Conservation (phyloP, 1,284 basidiomycete genomes). For the Irpex rosettiformis region DNA sequence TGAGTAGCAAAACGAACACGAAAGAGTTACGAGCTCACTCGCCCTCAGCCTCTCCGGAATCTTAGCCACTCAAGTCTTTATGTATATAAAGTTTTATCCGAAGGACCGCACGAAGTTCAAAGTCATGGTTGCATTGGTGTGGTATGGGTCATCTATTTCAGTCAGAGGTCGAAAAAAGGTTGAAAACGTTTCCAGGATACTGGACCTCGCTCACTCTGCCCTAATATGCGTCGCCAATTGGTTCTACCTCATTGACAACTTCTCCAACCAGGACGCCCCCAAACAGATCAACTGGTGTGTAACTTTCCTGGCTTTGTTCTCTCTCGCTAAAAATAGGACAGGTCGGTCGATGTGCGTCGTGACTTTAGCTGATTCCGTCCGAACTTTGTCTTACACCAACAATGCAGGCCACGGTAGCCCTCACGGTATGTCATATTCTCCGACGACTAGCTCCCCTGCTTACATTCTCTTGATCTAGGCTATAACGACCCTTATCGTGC, state of each 20-base stretch:
- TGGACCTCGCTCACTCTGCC: slow-evolving; percentile 27
- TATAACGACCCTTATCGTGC: slow-evolving; percentile 25
- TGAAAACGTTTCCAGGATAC: slow-evolving; percentile 19
- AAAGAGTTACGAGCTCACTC: not conserved
- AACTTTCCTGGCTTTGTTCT: slow-evolving; percentile 11
- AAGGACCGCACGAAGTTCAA: slow-evolving; percentile 10
- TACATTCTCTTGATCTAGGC: slow-evolving; percentile 11
- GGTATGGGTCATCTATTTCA: slow-evolving; percentile 10
- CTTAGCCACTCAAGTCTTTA: slow-evolving; percentile 20
- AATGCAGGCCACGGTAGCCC: slow-evolving; percentile 24
- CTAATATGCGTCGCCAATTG: slow-evolving; percentile 33
- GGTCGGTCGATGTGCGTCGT: slow-evolving; percentile 16
- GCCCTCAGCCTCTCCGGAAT: slow-evolving; percentile 19
- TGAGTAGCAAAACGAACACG: not conserved
- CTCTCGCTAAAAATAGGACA: slow-evolving; percentile 14
- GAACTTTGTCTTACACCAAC: not conserved
- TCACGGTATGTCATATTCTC: slow-evolving; percentile 19
- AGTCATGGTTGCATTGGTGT: slow-evolving; percentile 16
- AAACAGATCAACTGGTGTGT: slow-evolving; percentile 29
- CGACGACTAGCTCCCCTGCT: slow-evolving; percentile 10
- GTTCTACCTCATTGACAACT: slow-evolving; percentile 31
- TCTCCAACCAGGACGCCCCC: slow-evolving; percentile 19
- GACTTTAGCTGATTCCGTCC: not conserved
- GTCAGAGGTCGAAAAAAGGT: not conserved
- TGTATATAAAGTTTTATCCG: slow-evolving; percentile 19